These are phyloP conservation scores for Aschersonia sp. DNA, from an alignment of 2,329 filamentous ascomycete species.

Conservation along the genomic window DNA sequence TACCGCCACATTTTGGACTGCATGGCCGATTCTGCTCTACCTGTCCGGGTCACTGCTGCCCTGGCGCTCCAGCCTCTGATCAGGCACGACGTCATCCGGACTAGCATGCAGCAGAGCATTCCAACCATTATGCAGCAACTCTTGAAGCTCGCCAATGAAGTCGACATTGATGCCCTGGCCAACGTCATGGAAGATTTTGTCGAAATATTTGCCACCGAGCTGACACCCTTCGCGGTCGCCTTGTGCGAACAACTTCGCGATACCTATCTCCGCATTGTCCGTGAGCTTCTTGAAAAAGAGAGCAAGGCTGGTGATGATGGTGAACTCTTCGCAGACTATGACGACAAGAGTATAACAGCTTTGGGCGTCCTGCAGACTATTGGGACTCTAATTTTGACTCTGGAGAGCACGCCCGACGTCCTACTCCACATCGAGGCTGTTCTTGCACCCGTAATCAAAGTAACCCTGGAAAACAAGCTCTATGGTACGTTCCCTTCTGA, in stretches of 20 bases:
- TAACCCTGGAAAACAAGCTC: constrained; percentile 94
- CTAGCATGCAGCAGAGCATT: constrained; percentile 94
- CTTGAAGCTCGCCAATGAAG: constrained; percentile 91
- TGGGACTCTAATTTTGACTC: constrained; percentile 85
- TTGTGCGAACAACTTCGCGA: constrained; percentile 91
- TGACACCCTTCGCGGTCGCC: constrained; percentile 93
- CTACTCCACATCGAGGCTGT: constrained; percentile 88
- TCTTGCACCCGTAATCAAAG: constrained; percentile 90
- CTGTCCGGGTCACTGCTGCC: constrained; percentile 86
- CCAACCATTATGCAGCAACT: constrained; percentile 99
- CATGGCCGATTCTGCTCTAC: constrained; percentile 87
- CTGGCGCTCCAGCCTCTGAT: constrained; percentile 91
- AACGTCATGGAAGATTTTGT: constrained; percentile 99
- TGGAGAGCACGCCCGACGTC: constrained; percentile 94
- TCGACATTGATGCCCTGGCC: constrained; percentile 89
- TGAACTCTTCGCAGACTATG: constrained; percentile 77
- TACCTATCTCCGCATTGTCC: constrained; percentile 86
- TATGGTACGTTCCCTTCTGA: constrained; percentile 44
- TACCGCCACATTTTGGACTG: constrained; percentile 95
- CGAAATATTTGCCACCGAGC: constrained; percentile 91
- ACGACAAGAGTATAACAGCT: constrained; percentile 97
- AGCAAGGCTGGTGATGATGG: constrained; percentile 62
- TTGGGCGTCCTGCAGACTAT: constrained; percentile 95
- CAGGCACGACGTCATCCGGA: constrained; percentile 83
- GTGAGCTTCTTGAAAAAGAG: constrained; percentile 81